A percentile compares a stretch with the other conserved stretches of the same genome.
Conservation (phyloP, 371 early-diverging fungal species). For the Mucor piriformis region DNA sequence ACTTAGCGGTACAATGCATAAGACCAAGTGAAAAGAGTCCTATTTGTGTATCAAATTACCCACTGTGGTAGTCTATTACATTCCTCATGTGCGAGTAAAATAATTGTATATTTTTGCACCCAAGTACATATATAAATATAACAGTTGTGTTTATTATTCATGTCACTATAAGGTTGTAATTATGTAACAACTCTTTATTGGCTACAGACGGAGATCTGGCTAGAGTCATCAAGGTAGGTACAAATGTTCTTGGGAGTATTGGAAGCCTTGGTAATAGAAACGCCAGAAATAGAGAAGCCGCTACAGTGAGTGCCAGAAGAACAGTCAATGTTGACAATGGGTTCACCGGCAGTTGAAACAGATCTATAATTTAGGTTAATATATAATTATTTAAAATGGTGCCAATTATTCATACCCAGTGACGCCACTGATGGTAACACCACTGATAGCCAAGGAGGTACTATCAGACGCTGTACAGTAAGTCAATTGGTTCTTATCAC, state of each 20-base stretch:
- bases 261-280: slow-evolving; percentile 19
- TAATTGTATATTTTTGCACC: no score
- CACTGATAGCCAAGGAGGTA: slow-evolving; percentile 30
- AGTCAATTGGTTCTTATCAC: slow-evolving; percentile 24
- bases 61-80: no score
- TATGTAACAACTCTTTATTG: no score
- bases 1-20: no score
- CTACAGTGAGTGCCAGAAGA: slow-evolving; percentile 31
- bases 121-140: no score
- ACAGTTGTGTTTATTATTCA: no score
- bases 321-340: no score
- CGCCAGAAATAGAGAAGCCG: slow-evolving; percentile 21
- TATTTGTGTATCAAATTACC: no score
- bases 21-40: no score
- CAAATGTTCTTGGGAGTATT: slow-evolving; percentile 24
- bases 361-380: slow-evolving; percentile 5
- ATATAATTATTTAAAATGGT: neutral
- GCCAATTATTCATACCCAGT: slow-evolving; percentile 18
- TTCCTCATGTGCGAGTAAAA: no score
- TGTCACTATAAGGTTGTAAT: no score
- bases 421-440: slow-evolving; percentile 26
- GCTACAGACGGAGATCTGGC: no score
- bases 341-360: slow-evolving; percentile 7
- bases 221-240: slow-evolving; percentile 16
- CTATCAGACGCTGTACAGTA: slow-evolving; percentile 28